Evolutionary conservation across 129 eudicot species (phyloP), one percentile per base, ranked within the genome.

Genomic region (Escallonia rubra): DNA sequence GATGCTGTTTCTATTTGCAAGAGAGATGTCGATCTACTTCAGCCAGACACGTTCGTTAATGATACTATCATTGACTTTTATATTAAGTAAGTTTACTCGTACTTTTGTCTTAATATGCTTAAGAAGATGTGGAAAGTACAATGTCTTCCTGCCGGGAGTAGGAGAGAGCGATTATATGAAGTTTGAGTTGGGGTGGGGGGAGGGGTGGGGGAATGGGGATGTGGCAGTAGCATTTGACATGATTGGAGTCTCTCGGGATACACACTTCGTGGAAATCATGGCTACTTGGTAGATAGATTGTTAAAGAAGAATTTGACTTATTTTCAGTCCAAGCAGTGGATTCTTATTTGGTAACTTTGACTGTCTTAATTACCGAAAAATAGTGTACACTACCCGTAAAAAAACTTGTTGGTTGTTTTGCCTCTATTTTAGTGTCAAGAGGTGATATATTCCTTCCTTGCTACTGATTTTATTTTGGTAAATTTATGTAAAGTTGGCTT

Each of bases 11-110:
- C 96, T 9, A 74, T 91, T 58, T 83, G 95, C 74, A 91, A 88
- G 78, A 79, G 95, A 69, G 98, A 91, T 40, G 79, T 88, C n/a
- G 98, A 91, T 81, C 69, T 91, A 53, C 86, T 91, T 64, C 79
- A 67, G 44, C 98, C 98, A 42, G 96, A 88, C 77, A 84, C 90
- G 63, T 91, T 85, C 73, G 87, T 91, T 52, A 91, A 91, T 63
- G 98, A 91, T 79, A 91, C 98, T 34, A 83, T 91, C 78, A 88
- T 91, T 46, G 98, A 91, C 83, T 91, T 91, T 64, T 91, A 91
- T 68, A 88, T 91, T 76, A 91, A 79, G 96, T 91, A 81, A 77
- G 95, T 73, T 69, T 39, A n/a, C 63, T 66, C 50, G 8, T 61
- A 8, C 8, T 51, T 65, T 55, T 41, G 62, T 54, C 5, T 15